phyloP scores from a whole-genome alignment of 345 rosid genomes.

The Geranium brycei region DNA sequence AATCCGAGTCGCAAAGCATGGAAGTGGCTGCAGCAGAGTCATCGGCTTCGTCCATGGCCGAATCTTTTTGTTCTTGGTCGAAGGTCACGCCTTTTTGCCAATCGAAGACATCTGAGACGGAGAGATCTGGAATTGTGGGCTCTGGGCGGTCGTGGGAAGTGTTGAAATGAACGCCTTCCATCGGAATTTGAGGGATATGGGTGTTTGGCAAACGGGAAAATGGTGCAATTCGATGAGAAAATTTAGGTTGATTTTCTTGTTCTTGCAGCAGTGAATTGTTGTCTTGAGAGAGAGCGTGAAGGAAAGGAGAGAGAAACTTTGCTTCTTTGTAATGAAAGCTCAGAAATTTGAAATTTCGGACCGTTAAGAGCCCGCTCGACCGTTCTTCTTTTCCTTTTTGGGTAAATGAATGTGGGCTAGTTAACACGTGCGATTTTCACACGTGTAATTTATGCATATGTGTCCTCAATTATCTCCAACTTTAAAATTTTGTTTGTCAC shows the following conservation, averaged over 20 bases:
- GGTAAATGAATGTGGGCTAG: not conserved
- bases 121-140: slow-evolving; percentile 7
- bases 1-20: slow-evolving; percentile 67
- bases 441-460: too few species aligned
- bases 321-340: not conserved
- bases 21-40: slow-evolving; percentile 35
- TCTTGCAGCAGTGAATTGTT: not conserved
- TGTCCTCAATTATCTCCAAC: too few species aligned
- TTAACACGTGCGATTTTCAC: too few species aligned
- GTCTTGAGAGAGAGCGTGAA: too few species aligned
- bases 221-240: not conserved
- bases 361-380: not conserved
- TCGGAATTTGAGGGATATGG: slow-evolving; percentile 10
- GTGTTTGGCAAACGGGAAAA: slow-evolving; percentile 8
- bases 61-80: slow-evolving; percentile 28
- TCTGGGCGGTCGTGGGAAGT: slow-evolving; percentile 11
- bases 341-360: not conserved
- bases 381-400: not conserved
- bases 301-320: not conserved
- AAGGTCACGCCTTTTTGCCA: slow-evolving; percentile 16
- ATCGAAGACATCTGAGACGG: slow-evolving; percentile 19
- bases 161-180: slow-evolving; percentile 32
- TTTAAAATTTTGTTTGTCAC: too few species aligned
- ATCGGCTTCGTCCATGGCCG: slow-evolving; percentile 19
- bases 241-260: not conserved